Evolutionary conservation across 495 filamentous ascomycete genomes (phyloP), one percentile per base, ranked within the genome.

Genomic region (Annulohypoxylon moriforme): DNA sequence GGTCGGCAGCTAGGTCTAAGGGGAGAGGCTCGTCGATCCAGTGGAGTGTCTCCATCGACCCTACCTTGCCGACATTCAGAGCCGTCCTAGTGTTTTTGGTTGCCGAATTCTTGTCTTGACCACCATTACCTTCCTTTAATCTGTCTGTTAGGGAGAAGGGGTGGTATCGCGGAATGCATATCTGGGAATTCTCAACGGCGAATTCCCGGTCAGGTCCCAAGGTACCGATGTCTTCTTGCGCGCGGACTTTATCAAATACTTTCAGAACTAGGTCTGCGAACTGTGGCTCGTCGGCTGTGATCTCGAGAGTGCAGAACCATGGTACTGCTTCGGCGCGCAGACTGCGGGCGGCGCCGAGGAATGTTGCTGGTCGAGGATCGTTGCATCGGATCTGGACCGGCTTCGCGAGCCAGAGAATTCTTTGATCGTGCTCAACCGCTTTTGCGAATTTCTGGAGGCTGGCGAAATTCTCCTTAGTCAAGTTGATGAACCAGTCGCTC

Each of bases 351-450:
- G 64, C 58, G 31, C 75, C 76, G 40, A 75, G 27, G 29, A 68
- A 70, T 22, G 72, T 68, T 22, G 78, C 79, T 0, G 64, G 65
- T 0, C 69, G 69, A 1, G 77, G 78, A 29, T 80, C 73, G 2
- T 27, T 14, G 64, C 79, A 81, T 9, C 61, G 46, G 8, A 80
- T 69, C 31, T 81, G 78, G 11, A 67, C 52, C 0, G 78, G 77
- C 0, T 34, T 59, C 9, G 69, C 76, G 3, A 80, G 47, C 78
- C 80, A 82, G 9, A 82, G 75, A n/a, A 81, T 8, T 1, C 69
- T 71, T 22, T 71, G 58, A 25, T n/a, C n/a, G n/a, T 72, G 52
- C 27, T 16, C 69, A 5, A 71, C 50, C 1, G 57, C 67, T 27
- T 58, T 34, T 4, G 47, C 34, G 8, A 76, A 71, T 25, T 29